Conservation (phyloP, 257 asterid species). For the Solanum lycopersicoides region DNA sequence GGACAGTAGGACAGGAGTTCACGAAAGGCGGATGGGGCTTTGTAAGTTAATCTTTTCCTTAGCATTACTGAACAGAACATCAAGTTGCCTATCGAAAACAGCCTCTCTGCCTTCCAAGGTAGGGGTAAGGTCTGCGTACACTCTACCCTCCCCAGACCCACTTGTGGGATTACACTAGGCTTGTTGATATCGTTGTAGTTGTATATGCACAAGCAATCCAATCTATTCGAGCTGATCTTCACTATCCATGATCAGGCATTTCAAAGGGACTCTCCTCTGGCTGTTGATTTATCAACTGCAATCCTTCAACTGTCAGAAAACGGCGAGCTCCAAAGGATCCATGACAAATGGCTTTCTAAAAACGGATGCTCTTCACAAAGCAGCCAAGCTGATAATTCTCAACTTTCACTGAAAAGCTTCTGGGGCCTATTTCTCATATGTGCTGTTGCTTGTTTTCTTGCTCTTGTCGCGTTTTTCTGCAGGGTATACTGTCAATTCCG, state of each 20-base stretch:
- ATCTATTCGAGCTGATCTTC: neutral
- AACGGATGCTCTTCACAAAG: conserved; percentile 39
- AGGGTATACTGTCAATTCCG: conserved; percentile 57
- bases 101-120: neutral
- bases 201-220: neutral
- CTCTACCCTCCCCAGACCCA: neutral
- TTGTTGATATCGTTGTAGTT: neutral
- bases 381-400: conserved; percentile 31
- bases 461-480: conserved; percentile 35
- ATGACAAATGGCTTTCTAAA: conserved; percentile 61
- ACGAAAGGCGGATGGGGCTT: conserved; percentile 96
- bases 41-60: conserved; percentile 35
- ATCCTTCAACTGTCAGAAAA: conserved; percentile 82
- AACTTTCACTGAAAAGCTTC: conserved; percentile 80
- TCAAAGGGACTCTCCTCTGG: conserved; percentile 74
- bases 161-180: neutral
- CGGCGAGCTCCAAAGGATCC: conserved; percentile 81
- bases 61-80: neutral
- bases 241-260: conserved; percentile 43
- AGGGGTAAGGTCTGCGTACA: neutral
- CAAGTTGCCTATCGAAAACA: neutral
- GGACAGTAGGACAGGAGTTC: conserved; percentile 73
- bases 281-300: conserved; percentile 68
- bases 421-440: conserved; percentile 90
- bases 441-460: conserved; percentile 50